phyloP scores from a whole-genome alignment of 2,329 filamentous ascomycete species.

The Diaporthe australafricana region DNA sequence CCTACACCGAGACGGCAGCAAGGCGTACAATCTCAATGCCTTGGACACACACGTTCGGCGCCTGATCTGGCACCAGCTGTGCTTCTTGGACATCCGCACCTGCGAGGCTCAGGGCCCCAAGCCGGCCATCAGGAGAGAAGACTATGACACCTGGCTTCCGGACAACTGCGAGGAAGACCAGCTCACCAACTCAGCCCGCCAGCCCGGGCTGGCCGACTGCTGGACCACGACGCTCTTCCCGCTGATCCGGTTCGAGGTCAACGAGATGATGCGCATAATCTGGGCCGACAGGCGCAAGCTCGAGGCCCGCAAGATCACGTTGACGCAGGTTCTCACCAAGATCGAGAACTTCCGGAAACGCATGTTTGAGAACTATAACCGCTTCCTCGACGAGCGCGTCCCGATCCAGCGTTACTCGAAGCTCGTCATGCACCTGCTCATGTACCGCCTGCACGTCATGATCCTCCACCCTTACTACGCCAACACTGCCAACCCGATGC shows the following conservation, averaged over 20 bases:
- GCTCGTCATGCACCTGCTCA: conserved; percentile 73
- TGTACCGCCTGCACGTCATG: conserved; percentile 73
- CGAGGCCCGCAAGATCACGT: conserved; percentile 68
- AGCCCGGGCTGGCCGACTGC: conserved; percentile 56
- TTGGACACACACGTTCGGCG: conserved; percentile 79
- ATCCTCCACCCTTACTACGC: conserved; percentile 75
- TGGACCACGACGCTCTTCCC: conserved; percentile 78
- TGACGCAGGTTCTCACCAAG: conserved; percentile 74
- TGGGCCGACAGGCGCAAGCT: conserved; percentile 77
- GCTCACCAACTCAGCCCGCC: conserved; percentile 57
- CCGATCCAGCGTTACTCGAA: conserved; percentile 73
- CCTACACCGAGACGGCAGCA: conserved; percentile 75
- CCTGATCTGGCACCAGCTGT: conserved; percentile 82
- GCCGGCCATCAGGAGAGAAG: conserved; percentile 77
- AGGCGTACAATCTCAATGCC: conserved; percentile 71
- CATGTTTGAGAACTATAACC: conserved; percentile 74
- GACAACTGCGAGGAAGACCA: conserved; percentile 77
- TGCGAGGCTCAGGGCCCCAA: conserved; percentile 80
- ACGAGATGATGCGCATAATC: conserved; percentile 77
- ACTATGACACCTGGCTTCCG: conserved; percentile 80
- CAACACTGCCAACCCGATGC: conserved; percentile 60
- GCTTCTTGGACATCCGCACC: conserved; percentile 80
- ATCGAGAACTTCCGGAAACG: conserved; percentile 75
- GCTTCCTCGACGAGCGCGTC: conserved; percentile 67
- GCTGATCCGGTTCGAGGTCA: conserved; percentile 77